These are phyloP conservation scores for Skeletonema potamos DNA, from an alignment of 108 stramenopile species.

Conservation along the genomic window DNA sequence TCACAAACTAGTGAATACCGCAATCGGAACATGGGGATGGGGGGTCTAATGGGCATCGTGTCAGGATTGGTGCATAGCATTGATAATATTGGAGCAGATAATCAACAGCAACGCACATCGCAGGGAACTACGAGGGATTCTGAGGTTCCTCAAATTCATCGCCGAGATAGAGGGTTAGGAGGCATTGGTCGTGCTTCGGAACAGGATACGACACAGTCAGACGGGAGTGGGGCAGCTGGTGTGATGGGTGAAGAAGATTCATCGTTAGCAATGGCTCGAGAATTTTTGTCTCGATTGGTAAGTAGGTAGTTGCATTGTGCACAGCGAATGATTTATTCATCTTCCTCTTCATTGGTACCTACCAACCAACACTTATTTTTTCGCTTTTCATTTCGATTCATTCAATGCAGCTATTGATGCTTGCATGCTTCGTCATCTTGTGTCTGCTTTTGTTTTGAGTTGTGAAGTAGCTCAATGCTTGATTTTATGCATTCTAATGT, in stretches of 20 bases:
- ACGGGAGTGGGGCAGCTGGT: neutral
- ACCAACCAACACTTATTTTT: too few species aligned
- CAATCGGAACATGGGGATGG: neutral
- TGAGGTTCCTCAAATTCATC: slow-evolving; percentile 30
- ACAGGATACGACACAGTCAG: neutral
- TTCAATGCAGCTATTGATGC: slow-evolving; percentile 28
- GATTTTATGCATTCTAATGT: too few species aligned
- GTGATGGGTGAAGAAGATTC: slow-evolving; percentile 29
- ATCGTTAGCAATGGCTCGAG: slow-evolving; percentile 41
- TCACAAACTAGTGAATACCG: neutral
- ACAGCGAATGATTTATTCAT: too few species aligned
- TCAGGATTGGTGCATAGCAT: neutral
- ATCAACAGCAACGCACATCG: neutral
- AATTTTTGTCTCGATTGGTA: slow-evolving; percentile 48
- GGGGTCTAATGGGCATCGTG: neutral
- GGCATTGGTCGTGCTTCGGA: slow-evolving; percentile 33
- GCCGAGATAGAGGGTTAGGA: slow-evolving; percentile 38
- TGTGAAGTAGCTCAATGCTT: too few species aligned
- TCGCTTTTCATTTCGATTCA: too few species aligned
- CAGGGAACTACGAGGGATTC: neutral
- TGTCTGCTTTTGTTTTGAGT: slow-evolving; percentile 49
- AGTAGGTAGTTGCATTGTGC: too few species aligned
- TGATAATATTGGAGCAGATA: neutral
- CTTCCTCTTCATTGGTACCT: too few species aligned
- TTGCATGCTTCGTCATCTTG: slow-evolving; percentile 49